Evolutionary conservation across 2,329 filamentous ascomycete genomes (phyloP).

Genomic region (Albophoma yamanashiensis): DNA sequence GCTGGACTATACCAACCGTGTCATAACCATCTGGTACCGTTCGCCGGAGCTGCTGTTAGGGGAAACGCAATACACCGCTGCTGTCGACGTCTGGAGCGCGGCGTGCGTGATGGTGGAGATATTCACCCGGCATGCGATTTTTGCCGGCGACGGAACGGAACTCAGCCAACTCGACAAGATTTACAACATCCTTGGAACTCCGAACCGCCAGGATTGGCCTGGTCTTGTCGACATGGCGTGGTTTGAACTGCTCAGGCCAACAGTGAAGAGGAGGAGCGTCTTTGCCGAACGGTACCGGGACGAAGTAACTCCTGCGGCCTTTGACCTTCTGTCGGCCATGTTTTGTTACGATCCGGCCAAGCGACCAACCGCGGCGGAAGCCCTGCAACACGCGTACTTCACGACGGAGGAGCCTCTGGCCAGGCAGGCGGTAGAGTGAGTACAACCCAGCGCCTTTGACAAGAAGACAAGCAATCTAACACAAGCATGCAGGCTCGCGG

Average conservation of each 20-base stretch:
- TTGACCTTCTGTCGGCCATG: constrained; percentile 74
- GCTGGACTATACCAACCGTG: constrained; percentile 94
- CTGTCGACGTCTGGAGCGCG: constrained; percentile 93
- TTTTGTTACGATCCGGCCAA: constrained; percentile 81
- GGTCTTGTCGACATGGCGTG: constrained; percentile 88
- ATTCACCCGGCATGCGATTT: constrained; percentile 86
- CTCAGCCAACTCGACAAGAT: constrained; percentile 94
- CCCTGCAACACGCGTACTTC: constrained; percentile 85
- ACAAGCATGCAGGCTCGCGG: constrained; percentile 46
- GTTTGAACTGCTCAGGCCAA: constrained; percentile 84
- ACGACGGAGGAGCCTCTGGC: constrained; percentile 66
- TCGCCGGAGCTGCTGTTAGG: constrained; percentile 84
- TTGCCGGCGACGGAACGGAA: constrained; percentile 91
- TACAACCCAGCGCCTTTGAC: constrained; percentile 11
- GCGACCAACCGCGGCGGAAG: constrained; percentile 72
- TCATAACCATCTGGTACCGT: constrained; percentile 98
- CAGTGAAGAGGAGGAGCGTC: constrained; percentile 57
- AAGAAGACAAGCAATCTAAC: constrained; percentile 11
- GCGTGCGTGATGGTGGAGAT: constrained; percentile 96
- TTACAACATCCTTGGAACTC: constrained; percentile 85
- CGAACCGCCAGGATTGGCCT: constrained; percentile 77
- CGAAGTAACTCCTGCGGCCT: constrained; percentile 65
- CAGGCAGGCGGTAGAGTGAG: constrained; percentile 71
- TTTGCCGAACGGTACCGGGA: constrained; percentile 80
- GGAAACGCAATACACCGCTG: constrained; percentile 81